Evolutionary conservation across 1,139 yeast genomes (phyloP).

Genomic region (Taiozyma sp.): DNA sequence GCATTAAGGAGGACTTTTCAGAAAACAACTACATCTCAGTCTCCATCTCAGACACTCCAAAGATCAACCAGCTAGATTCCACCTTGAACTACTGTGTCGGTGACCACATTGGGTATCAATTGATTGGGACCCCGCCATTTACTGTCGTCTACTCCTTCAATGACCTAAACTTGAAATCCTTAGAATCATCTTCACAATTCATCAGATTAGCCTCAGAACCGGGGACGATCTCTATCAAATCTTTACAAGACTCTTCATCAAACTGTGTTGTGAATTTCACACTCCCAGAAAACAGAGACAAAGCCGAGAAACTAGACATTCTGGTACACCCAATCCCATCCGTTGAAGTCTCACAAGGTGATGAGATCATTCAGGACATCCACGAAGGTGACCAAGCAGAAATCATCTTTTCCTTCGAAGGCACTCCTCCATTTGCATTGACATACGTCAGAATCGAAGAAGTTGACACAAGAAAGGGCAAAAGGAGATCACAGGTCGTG

Average conservation of each 20-base stretch:
- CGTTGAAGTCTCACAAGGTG: conserved; percentile 82
- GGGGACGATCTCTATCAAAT: conserved; percentile 63
- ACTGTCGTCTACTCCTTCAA: conserved; percentile 69
- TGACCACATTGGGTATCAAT: conserved; percentile 71
- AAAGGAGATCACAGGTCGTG: conserved; percentile 44
- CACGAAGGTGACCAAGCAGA: conserved; percentile 89
- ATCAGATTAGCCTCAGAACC: conserved; percentile 76
- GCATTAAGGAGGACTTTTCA: conserved; percentile 41
- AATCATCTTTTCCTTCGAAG: conserved; percentile 58
- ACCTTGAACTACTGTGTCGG: conserved; percentile 77
- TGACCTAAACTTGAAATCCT: conserved; percentile 52
- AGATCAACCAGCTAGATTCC: conserved; percentile 41
- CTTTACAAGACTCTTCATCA: conserved; percentile 72
- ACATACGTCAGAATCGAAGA: conserved; percentile 49
- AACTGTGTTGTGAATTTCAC: conserved; percentile 65
- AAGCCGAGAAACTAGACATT: conserved; percentile 40
- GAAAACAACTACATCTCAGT: conserved; percentile 37
- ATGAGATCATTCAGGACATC: conserved; percentile 67
- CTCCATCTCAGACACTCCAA: conserved; percentile 72
- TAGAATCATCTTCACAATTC: conserved; percentile 48
- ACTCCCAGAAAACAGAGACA: conserved; percentile 29
- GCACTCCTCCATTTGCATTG: conserved; percentile 64
- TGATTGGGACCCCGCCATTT: conserved; percentile 80
- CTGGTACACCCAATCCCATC: conserved; percentile 79
- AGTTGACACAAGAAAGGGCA: conserved; percentile 27